phyloP scores from a whole-genome alignment of 2,329 filamentous ascomycete genomes.

The Hirsutella thompsonii region DNA sequence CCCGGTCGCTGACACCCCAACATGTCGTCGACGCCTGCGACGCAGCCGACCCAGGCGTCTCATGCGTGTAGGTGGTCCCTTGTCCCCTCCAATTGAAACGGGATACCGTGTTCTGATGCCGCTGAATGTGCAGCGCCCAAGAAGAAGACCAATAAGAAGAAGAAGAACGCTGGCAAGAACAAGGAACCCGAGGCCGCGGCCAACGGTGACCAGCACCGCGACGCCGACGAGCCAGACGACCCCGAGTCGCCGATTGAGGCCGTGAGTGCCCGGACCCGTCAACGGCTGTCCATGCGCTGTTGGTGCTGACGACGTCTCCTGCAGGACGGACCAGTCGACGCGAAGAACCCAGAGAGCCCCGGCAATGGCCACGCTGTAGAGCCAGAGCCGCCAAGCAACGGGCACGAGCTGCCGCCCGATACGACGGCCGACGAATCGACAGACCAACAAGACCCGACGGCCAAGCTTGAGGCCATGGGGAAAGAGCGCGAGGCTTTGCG shows the following conservation, averaged over 20 bases:
- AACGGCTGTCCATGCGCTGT: background rate
- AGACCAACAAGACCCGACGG: constrained; percentile 26
- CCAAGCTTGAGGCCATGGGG: constrained; percentile 61
- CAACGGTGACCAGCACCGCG: constrained; percentile 17
- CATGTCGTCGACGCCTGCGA: constrained; percentile 27
- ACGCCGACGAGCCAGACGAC: constrained; percentile 28
- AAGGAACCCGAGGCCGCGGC: constrained; percentile 25
- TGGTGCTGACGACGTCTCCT: constrained; percentile 6
- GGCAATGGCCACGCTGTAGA: constrained; percentile 27
- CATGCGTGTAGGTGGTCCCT: constrained; percentile 21
- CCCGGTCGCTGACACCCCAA: constrained; percentile 5
- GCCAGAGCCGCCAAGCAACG: constrained; percentile 19
- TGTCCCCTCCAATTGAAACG: constrained; percentile 1
- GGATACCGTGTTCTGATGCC: constrained; percentile 18
- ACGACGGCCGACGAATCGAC: constrained; percentile 8
- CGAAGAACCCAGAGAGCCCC: constrained; percentile 10
- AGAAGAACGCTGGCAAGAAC: constrained; percentile 39
- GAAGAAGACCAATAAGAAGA: constrained; percentile 48
- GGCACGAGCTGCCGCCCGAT: constrained; percentile 15
- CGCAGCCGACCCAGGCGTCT: constrained; percentile 20
- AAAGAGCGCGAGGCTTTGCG: constrained; percentile 70
- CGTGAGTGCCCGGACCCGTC: constrained; percentile 9
- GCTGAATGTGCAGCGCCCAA: constrained; percentile 25
- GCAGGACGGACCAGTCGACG: constrained; percentile 11
- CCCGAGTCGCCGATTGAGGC: constrained; percentile 24